A percentile compares a stretch with the other conserved stretches of the same genome.
Evolutionary conservation across 2,329 filamentous ascomycete species (phyloP).

Genomic region (Diaporthe aspalathi): DNA sequence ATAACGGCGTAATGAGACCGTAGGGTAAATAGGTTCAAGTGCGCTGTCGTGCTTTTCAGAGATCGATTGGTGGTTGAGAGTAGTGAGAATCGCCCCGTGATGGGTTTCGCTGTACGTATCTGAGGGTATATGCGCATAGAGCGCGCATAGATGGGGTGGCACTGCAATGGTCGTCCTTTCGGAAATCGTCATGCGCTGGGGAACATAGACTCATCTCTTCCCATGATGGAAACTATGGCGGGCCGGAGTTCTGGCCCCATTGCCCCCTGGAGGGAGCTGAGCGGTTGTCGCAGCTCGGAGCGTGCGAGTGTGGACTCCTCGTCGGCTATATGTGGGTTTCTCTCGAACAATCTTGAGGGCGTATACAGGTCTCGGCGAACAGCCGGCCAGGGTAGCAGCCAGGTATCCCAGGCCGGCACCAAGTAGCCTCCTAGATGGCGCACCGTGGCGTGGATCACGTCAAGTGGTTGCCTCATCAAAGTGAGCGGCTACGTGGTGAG

Average conservation of each 20-base stretch:
- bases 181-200: neutral
- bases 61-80: neutral
- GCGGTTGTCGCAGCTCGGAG: no score
- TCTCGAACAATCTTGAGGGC: neutral
- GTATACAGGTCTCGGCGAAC: no score
- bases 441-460: neutral
- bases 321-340: neutral
- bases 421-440: neutral
- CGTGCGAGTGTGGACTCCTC: neutral
- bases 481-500: slow-evolving; percentile 72
- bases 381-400: no score
- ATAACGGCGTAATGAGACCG: neutral
- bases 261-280: no score
- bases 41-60: neutral
- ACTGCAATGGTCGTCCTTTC: no score
- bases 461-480: slow-evolving; percentile 53
- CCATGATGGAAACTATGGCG: neutral
- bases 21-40: no score
- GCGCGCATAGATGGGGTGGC: neutral
- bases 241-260: neutral
- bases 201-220: neutral
- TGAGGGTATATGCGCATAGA: neutral
- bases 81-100: neutral
- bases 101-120: neutral
- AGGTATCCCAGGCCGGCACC: neutral